Conservation (phyloP, 2,329 filamentous ascomycete genomes). For the Lachnellula occidentalis region DNA sequence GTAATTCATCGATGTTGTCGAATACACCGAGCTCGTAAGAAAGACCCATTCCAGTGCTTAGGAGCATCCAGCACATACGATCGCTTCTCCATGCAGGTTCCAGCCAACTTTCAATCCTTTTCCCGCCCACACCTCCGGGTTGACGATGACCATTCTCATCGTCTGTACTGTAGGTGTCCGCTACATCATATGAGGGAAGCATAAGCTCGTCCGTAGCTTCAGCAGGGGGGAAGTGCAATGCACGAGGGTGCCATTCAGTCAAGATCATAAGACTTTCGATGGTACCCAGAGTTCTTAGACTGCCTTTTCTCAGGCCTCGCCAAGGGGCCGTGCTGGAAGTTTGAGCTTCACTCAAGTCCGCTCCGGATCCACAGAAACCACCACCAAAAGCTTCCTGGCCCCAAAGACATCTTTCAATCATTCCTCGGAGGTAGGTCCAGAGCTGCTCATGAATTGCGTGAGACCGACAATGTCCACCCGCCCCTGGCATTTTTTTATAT, state of each 20-base stretch:
- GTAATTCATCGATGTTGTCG: conserved; percentile 73
- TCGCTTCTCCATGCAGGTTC: conserved; percentile 94
- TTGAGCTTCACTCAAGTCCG: conserved; percentile 46
- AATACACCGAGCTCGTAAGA: conserved; percentile 95
- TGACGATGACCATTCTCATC: conserved; percentile 38
- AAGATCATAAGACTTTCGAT: conserved; percentile 91
- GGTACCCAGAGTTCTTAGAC: conserved; percentile 82
- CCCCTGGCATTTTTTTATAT: conserved; percentile 73
- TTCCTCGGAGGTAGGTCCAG: conserved; percentile 88
- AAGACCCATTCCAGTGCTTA: conserved; percentile 84
- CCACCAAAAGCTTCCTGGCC: conserved; percentile 94
- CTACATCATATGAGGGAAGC: conserved; percentile 51
- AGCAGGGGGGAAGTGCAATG: conserved; percentile 85
- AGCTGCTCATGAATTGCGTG: conserved; percentile 92
- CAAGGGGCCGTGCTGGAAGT: conserved; percentile 65
- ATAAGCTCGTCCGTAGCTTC: conserved; percentile 67
- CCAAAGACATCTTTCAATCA: conserved; percentile 94
- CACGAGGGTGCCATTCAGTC: conserved; percentile 95
- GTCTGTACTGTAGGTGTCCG: conserved; percentile 38
- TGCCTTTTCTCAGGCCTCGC: conserved; percentile 67
- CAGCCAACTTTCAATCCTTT: conserved; percentile 89
- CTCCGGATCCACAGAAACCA: conserved; percentile 72
- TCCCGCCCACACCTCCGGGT: conserved; percentile 62
- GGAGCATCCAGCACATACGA: conserved; percentile 96
- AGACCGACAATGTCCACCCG: conserved; percentile 75